These are phyloP conservation scores for Schwanniomyces polymorphus DNA, from an alignment of 805 yeast genomes.

Conservation along the genomic window DNA sequence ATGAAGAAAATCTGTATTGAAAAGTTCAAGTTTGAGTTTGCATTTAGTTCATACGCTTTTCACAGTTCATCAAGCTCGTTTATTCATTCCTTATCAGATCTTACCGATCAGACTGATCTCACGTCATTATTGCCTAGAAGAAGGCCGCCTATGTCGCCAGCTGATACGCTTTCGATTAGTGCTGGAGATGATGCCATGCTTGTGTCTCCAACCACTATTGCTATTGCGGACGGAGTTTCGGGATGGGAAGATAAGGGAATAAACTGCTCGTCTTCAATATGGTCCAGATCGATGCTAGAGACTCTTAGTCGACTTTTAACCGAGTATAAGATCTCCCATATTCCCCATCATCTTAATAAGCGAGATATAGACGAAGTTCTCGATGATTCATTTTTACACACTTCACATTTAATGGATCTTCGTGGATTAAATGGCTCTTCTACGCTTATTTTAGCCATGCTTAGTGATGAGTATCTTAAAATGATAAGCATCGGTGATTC, in stretches of 20 bases:
- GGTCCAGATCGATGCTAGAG: constrained; percentile 55
- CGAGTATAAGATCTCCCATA: constrained; percentile 41
- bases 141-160: constrained; percentile 52
- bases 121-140: constrained; percentile 48
- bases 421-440: constrained; percentile 50
- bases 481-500: constrained; percentile 56
- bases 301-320: constrained; percentile 47
- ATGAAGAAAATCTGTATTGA: constrained; percentile 36
- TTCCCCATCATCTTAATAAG: constrained; percentile 37
- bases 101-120: constrained; percentile 48
- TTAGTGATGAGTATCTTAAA: constrained; percentile 46
- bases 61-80: constrained; percentile 44
- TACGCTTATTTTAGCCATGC: constrained; percentile 48
- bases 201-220: constrained; percentile 51
- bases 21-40: constrained; percentile 42
- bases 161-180: constrained; percentile 50
- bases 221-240: constrained; percentile 58
- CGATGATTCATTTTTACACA: constrained; percentile 49
- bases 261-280: constrained; percentile 48
- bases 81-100: constrained; percentile 49
- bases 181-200: constrained; percentile 62
- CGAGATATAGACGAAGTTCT: constrained; percentile 43
- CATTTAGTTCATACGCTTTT: constrained; percentile 48
- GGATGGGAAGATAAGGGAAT: constrained; percentile 50
- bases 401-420: constrained; percentile 50